phyloP scores from a whole-genome alignment of 2,329 filamentous ascomycete genomes.

The Fusarium longipes region DNA sequence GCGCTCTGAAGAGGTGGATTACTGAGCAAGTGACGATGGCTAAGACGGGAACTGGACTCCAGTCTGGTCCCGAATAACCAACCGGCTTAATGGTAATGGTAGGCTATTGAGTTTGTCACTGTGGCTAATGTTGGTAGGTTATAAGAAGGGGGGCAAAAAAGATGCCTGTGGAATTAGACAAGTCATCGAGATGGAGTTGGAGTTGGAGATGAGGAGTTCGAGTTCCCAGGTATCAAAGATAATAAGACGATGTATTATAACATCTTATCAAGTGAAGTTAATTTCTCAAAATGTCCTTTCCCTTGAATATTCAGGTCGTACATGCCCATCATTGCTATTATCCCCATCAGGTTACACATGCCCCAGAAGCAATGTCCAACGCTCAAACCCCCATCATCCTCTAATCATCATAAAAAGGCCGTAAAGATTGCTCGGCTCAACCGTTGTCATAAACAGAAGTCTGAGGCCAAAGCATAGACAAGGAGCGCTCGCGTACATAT shows the following conservation, averaged over 20 bases:
- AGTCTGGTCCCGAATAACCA: no score
- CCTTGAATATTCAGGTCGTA: not conserved
- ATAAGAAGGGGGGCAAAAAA: not conserved
- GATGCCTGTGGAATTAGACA: not conserved
- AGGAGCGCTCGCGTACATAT: constrained; percentile 1
- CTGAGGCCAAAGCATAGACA: not conserved
- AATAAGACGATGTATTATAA: not conserved
- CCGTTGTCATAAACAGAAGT: not conserved
- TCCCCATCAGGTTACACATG: not conserved
- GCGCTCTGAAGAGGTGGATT: constrained; percentile 10
- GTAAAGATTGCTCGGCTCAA: not conserved
- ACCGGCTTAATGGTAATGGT: not conserved
- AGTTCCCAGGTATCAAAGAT: not conserved
- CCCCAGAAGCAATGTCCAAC: not conserved
- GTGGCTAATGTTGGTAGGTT: not conserved
- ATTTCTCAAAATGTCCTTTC: no score
- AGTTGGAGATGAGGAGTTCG: not conserved
- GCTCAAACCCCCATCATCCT: constrained; percentile 1
- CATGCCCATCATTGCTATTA: not conserved
- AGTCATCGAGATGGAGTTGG: not conserved
- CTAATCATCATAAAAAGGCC: constrained; percentile 11
- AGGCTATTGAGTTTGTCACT: not conserved
- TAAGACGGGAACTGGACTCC: not conserved
- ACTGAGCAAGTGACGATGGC: constrained; percentile 11
- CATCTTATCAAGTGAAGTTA: no score